Base-by-base conservation (phyloP, 208 protist genomes). In the Crithidia expoeki region DNA sequence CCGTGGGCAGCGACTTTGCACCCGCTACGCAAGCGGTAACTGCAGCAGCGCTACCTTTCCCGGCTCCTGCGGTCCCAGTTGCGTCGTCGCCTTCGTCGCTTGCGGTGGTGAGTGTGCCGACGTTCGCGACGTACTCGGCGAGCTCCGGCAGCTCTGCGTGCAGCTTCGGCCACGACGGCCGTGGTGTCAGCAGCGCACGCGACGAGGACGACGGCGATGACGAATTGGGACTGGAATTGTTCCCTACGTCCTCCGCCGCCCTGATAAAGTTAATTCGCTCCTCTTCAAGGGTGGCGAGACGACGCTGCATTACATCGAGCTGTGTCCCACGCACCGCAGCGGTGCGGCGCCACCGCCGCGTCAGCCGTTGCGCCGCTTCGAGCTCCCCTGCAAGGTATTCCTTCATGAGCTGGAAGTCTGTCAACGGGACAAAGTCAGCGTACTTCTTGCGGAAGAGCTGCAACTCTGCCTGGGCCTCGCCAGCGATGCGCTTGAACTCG, bases 251-350 rank as follows among this genome's bases (percentile, higher is more conserved):
- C 0, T n/a, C 36, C 12, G 64, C 42, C 17, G 59, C 68, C 9
- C 50, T 52, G 21, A 80, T 23, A 10, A 91, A 69, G 12, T 59
- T 11, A 2, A 42, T 52, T 25, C 82, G 67, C 33, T 89, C 80
- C 30, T 75, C 53, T 65, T 95, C 75, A 27, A 93, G 53, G 11
- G 65, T 50, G 21, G 74, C 57, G 3, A 95, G 58, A 30, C 88
- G 88, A 3, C 82, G 40, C 36, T 79, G 72, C 76, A 94, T 88
- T 17, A 93, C 84, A 47, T 95, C 85, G 0, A 95, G 76, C 60
- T 93, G 88, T 10, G 86, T 95, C 1, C 88, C 88, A 19, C 90
- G 85, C 19, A 92, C 86, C 23, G 86, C 86, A 4, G 83, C 87
- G 14, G 88, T 85, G 53, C 90, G 90, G 27, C 90, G 90, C 66